phyloP scores from a whole-genome alignment of 2,329 filamentous ascomycete genomes.

The Daldinia sp. region DNA sequence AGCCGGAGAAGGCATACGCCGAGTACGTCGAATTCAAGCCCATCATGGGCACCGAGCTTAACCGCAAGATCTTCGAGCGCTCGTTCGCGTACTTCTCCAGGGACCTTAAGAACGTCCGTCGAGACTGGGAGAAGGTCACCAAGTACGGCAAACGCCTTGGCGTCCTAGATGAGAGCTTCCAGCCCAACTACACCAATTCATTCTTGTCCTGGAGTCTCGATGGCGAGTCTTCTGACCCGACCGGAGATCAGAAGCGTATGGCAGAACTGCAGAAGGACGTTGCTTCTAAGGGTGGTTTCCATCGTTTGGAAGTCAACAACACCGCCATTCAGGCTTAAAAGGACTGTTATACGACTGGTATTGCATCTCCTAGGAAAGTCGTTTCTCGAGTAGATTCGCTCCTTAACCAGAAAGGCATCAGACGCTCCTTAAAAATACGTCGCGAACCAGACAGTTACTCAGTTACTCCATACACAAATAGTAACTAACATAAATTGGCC shows the following conservation, averaged over 20 bases:
- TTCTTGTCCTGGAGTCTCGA: conserved; percentile 76
- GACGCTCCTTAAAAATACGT: conserved; percentile 27
- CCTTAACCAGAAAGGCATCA: conserved; percentile 17
- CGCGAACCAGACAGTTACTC: conserved; percentile 7
- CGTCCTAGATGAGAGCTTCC: conserved; percentile 72
- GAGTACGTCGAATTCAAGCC: conserved; percentile 81
- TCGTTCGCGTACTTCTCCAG: conserved; percentile 81
- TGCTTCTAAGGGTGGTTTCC: conserved; percentile 74
- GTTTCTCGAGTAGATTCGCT: conserved; percentile 18
- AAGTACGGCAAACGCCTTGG: conserved; percentile 79
- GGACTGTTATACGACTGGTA: neutral
- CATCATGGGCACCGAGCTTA: conserved; percentile 73
- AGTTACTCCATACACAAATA: conserved; percentile 19
- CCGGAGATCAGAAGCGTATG: conserved; percentile 81
- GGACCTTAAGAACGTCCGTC: conserved; percentile 78
- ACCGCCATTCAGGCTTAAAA: conserved; percentile 31
- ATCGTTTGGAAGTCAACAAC: conserved; percentile 40
- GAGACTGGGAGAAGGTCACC: conserved; percentile 84
- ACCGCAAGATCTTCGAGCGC: conserved; percentile 84
- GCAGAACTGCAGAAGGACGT: conserved; percentile 75
- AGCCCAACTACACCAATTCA: conserved; percentile 80
- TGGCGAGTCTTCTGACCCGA: conserved; percentile 73
- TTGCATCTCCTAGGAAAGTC: neutral
- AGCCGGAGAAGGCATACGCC: conserved; percentile 72
- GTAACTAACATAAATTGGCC: conserved; percentile 18